Evolutionary conservation across 805 yeast genomes (phyloP).

Genomic region (Tetrapisispora pingtungensis): DNA sequence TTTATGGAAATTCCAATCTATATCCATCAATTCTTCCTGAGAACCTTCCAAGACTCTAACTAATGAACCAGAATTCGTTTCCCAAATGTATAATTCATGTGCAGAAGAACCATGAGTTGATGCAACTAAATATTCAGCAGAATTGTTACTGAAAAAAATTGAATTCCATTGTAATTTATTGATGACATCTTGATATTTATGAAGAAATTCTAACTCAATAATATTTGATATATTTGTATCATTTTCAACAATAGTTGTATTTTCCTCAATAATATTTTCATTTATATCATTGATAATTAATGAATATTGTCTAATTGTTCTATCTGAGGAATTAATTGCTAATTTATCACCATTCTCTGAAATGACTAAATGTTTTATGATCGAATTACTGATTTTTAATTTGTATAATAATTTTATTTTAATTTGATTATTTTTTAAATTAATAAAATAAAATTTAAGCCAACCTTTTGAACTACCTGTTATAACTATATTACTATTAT

Average conservation of each 20-base stretch:
- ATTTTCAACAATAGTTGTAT: background rate
- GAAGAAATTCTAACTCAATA: constrained; percentile 53
- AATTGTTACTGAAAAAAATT: constrained; percentile 58
- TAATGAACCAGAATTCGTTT: constrained; percentile 76
- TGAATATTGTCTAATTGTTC: constrained; percentile 53
- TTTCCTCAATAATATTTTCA: background rate
- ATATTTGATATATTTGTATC: background rate
- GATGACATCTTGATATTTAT: constrained; percentile 82
- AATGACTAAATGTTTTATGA: constrained; percentile 57
- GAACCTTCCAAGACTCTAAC: constrained; percentile 87
- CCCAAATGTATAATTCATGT: constrained; percentile 90
- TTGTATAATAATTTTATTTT: constrained; percentile 32
- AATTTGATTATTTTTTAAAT: background rate
- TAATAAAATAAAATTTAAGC: constrained; percentile 40
- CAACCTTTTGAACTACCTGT: constrained; percentile 78
- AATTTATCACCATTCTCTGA: constrained; percentile 51
- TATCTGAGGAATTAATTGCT: constrained; percentile 68
- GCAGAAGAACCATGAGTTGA: constrained; percentile 74
- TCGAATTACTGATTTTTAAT: constrained; percentile 54
- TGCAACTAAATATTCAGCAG: constrained; percentile 78
- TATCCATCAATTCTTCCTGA: constrained; percentile 69
- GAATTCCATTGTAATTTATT: constrained; percentile 84
- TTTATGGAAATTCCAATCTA: constrained; percentile 73
- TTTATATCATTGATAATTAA: constrained; percentile 6
- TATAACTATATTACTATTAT: constrained; percentile 37